Evolutionary conservation across 148 eudicot species (phyloP), one percentile per base, ranked within the genome.

Genomic region (Beta vulgaris): DNA sequence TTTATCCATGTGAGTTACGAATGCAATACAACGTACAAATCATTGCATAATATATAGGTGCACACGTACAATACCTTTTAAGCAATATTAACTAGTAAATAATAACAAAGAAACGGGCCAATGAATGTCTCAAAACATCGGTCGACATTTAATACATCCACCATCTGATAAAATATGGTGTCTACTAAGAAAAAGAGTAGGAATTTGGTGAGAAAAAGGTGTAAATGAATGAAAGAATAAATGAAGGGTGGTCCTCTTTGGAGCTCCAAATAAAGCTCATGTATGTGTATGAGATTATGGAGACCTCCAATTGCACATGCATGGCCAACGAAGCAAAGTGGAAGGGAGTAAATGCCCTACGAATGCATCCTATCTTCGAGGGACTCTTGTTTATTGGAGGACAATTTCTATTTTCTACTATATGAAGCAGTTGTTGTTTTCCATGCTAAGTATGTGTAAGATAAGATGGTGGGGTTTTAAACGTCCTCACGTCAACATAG

Each of bases 221-320:
- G 77, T 68, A 75, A 58, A 32, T 60, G 59, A 59, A 77, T 55
- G 48, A 44, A 75, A 37, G 32, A 40, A 21, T 63, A 57, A 63
- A 70, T 44, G 31, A 46, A 58, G 60, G 57, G 67, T 59, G 76
- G 67, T 73, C 54, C 51, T 55, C 12, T 37, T 39, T 9, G 36
- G 72, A 28, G 49, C 15, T 55, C 26, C 40, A 65, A 37, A 57
- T 13, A 19, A 51, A n/a, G n/a, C 23, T 19, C 57, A 7, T 11
- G 37, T 16, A 26, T 59, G 65, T 29, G 23, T 19, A 25, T 51
- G 57, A 16, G n/a, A 10, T 29, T 23, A 71, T 43, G 35, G 51
- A 46, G 40, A 42, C 13, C 58, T 54, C 40, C 26, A 69, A 31
- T n/a, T n/a, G 12, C 74, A 71, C 74, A 71, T 71, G 75, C 35